Conservation (phyloP, 2,329 filamentous ascomycete genomes). For the Verticillium isaacii region DNA sequence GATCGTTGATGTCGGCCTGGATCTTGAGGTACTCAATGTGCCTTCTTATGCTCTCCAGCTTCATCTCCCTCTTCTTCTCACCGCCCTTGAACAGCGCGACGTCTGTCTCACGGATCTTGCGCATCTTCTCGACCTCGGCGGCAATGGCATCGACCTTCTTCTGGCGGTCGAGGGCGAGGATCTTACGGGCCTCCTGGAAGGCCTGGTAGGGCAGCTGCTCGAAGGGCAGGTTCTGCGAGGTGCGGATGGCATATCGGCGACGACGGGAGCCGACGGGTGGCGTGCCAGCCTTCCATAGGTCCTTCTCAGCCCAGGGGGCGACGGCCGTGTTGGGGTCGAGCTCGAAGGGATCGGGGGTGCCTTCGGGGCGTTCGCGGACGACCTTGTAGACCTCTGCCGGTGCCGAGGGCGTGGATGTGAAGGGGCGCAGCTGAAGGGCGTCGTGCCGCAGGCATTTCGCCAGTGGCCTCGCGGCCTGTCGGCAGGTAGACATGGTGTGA, state of each 20-base stretch:
- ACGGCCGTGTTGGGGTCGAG: constrained; percentile 67
- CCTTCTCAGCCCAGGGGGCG: constrained; percentile 58
- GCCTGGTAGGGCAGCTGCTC: constrained; percentile 95
- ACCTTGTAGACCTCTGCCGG: constrained; percentile 21
- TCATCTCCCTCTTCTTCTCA: constrained; percentile 58
- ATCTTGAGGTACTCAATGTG: constrained; percentile 80
- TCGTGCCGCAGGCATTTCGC: constrained; percentile 46
- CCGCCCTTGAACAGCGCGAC: constrained; percentile 56
- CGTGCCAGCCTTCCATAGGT: constrained; percentile 62
- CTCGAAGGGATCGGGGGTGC: constrained; percentile 31
- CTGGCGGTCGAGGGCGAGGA: constrained; percentile 73
- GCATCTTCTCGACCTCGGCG: constrained; percentile 63
- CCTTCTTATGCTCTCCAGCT: constrained; percentile 64
- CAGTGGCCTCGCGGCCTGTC: constrained; percentile 53
- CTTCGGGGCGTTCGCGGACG: constrained; percentile 10
- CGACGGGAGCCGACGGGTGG: constrained; percentile 79
- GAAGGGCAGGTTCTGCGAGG: constrained; percentile 68
- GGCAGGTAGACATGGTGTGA: constrained; percentile 52
- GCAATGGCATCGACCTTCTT: constrained; percentile 75
- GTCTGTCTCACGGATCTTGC: constrained; percentile 56
- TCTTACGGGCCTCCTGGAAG: constrained; percentile 90
- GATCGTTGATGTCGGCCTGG: constrained; percentile 90
- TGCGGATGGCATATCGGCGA: constrained; percentile 69
- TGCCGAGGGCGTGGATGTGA: constrained; percentile 27
- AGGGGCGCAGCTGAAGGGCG: constrained; percentile 21